Base-by-base conservation (phyloP, 108 stramenopile genomes). In the Pinguiococcus pyrenoidosus region DNA sequence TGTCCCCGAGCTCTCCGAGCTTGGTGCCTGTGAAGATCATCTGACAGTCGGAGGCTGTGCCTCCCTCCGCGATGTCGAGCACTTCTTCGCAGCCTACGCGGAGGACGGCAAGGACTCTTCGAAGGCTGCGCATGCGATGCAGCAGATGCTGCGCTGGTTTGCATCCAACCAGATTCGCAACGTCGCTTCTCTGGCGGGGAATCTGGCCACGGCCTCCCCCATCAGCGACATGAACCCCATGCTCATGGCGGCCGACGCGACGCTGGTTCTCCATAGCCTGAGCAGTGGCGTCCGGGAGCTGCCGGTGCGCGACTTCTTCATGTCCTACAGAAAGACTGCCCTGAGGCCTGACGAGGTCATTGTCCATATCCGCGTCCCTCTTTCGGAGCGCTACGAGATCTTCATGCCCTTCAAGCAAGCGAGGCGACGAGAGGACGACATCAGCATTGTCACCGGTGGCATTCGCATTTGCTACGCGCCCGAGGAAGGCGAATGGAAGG, bases 161-260 rank as follows among this genome's bases (percentile, higher is more conserved):
- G 92, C 88, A 8, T 90, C 88, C 2, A 85, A 84, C 9, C 92
- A 93, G 59, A 90, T 93, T 44, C 68, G 92, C 13, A 93, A 93
- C 49, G 87, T 87, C 24, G 88, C 88, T 0, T 84, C 84, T 44
- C 62, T 93, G 4, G 92, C 84, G 37, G 92, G 92, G 6, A 93
- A 90, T 59, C 66, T 93, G 5, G 92, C 79, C 12, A 90, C 88
- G 6, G 92, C 92, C 9, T 85, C 83, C 43, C 92, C 92, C 12
- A 90, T 90, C 43, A 81, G 83, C 1, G 92, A 93, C 59, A 89
- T 90, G 89, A 90, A 90, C 58, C 88, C 92, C 0, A 59, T 90
- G 57, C 61, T 93, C 29, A 79, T 79, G 18, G 49, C 76, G 0
- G 64, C 75, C 54, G 76, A 64, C 14, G 85, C 82, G 12, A 64